Evolutionary conservation across 108 stramenopile genomes (phyloP), one percentile per base, ranked within the genome.

Genomic region (Discostella stelligeroides): DNA sequence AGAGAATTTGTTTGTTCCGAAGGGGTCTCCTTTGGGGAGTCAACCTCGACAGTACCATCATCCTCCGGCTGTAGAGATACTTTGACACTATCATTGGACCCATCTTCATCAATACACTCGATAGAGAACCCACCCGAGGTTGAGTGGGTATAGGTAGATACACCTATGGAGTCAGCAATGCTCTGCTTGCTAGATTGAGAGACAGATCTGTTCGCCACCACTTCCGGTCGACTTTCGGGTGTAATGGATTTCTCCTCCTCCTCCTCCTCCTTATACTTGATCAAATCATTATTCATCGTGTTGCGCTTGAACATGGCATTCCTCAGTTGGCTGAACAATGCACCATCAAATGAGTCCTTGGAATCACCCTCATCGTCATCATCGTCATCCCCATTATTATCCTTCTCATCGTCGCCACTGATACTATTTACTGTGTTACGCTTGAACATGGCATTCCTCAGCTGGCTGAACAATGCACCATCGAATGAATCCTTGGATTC

Each of bases 281-380:
- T 24, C 15, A 14, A 15, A 27, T 29, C 28, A 29, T 1, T 12
- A 14, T 54, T 27, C 28, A 29, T n/a, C 8, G 53, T 27, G 25
- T 54, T 23, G 28, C 24, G 24, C 53, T 54, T 54, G 53, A 9
- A 54, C 53, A 54, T 3, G 7, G 25, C 53, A 2, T 28, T 23
- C 27, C 28, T 54, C 28, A 54, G 28, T 27, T 54, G 15, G 25
- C 53, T 54, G 12, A 54, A 54, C 28, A 54, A n/a, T 54, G 25
- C 53, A 14, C 53, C 53, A 54, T 54, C 53, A 23, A 54, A 54
- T 5, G 53, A 54, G 23, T 54, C 53, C 28, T 29, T 28, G 53
- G n/a, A n/a, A n/a, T n/a, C n/a, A n/a, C n/a, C n/a, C n/a, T 27
- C 25, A 24, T 29, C 6, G 11, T 28, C n/a, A n/a, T n/a, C n/a